phyloP scores from a whole-genome alignment of 306 rosid genomes.

The Vicia sativa region DNA sequence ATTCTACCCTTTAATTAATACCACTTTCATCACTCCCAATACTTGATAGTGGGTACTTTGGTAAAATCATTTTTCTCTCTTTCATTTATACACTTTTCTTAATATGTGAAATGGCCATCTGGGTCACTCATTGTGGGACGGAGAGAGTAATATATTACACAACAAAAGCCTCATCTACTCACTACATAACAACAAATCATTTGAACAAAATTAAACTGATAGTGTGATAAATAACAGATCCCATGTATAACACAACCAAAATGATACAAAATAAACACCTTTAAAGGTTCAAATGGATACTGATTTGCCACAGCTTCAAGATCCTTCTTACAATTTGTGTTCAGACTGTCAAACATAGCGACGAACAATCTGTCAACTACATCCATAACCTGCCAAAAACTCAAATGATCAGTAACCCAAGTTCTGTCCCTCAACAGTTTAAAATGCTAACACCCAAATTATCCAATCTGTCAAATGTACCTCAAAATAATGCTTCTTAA shows the following conservation, averaged over 20 bases:
- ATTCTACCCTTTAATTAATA: too few species aligned
- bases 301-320: slow-evolving; percentile 79
- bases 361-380: slow-evolving; percentile 75
- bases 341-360: slow-evolving; percentile 72
- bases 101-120: too few species aligned
- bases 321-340: slow-evolving; percentile 62
- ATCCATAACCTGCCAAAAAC: slow-evolving; percentile 77
- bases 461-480: slow-evolving; percentile 44
- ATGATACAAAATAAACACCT: slow-evolving; percentile 53
- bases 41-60: too few species aligned
- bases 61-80: too few species aligned
- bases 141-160: not conserved
- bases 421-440: slow-evolving; percentile 16
- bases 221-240: not conserved
- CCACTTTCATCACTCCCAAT: too few species aligned
- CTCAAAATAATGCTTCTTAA: slow-evolving; percentile 79
- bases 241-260: slow-evolving; percentile 8
- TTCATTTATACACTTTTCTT: too few species aligned
- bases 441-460: slow-evolving; percentile 12
- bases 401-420: slow-evolving; percentile 26
- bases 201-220: slow-evolving; percentile 11
- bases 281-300: slow-evolving; percentile 90
- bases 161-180: not conserved
- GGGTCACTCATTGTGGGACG: too few species aligned
- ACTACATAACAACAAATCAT: slow-evolving; percentile 12